Evolutionary conservation across 257 asterid species (phyloP).

Genomic region (Solanum bukasovii): DNA sequence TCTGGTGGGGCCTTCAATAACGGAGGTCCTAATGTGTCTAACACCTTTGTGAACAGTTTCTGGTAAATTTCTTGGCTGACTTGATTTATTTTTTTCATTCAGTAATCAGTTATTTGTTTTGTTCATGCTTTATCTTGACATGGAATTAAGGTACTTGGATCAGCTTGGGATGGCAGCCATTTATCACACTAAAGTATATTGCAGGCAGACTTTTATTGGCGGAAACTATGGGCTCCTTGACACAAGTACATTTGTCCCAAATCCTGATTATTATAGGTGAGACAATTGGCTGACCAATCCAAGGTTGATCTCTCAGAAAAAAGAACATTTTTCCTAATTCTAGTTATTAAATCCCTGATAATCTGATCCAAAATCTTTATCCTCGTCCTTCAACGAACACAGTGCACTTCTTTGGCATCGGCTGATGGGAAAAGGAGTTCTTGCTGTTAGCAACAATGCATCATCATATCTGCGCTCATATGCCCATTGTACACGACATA

Average conservation of each 20-base stretch:
- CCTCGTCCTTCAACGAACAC: constrained; percentile 3
- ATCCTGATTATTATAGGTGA: constrained; percentile 95
- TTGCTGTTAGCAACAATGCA: constrained; percentile 36
- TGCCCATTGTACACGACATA: constrained; percentile 73
- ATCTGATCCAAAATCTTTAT: background rate
- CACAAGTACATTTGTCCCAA: constrained; percentile 54
- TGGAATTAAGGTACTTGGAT: constrained; percentile 66
- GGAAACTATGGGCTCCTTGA: constrained; percentile 86
- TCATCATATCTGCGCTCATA: constrained; percentile 61
- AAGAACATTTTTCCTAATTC: constrained; percentile 81
- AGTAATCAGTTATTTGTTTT: background rate
- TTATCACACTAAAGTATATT: constrained; percentile 61
- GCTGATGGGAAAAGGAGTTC: constrained; percentile 87
- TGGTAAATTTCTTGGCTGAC: constrained; percentile 35
- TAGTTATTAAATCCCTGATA: constrained; percentile 34
- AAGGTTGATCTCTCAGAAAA: constrained; percentile 5
- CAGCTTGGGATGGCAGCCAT: constrained; percentile 97
- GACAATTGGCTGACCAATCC: constrained; percentile 4
- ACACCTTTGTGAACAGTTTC: constrained; percentile 74
- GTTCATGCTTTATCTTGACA: background rate
- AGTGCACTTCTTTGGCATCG: constrained; percentile 94
- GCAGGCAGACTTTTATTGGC: constrained; percentile 84
- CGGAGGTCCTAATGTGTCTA: constrained; percentile 57
- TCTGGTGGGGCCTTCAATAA: constrained; percentile 84
- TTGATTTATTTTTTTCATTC: background rate